Evolutionary conservation across 1,284 basidiomycete species (phyloP).

Genomic region (Sporisorium graminicola): DNA sequence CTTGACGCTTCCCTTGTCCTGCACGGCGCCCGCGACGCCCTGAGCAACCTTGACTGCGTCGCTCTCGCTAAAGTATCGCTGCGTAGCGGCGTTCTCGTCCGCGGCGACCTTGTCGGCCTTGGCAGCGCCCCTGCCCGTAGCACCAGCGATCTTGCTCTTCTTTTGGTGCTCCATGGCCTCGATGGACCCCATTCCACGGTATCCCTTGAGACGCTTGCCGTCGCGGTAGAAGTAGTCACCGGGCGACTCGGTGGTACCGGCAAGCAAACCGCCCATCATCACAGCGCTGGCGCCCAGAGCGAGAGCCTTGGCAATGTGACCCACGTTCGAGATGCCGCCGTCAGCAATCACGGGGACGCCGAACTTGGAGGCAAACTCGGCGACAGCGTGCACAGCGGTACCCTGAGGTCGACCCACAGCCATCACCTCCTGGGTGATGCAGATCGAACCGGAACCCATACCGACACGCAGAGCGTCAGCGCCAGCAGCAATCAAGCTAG

Average conservation of each 20-base stretch:
- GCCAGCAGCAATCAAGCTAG: conserved; percentile 90
- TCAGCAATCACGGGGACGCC: conserved; percentile 99
- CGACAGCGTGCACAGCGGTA: conserved; percentile 92
- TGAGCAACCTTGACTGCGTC: conserved; percentile 92
- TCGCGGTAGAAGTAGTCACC: conserved; percentile 99
- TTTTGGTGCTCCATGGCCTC: conserved; percentile 69
- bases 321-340: conserved; percentile 94
- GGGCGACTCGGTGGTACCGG: conserved; percentile 95
- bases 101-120: conserved; percentile 73
- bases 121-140: conserved; percentile 71
- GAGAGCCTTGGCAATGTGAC: conserved; percentile 97
- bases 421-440: conserved; percentile 99
- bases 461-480: conserved; percentile 94
- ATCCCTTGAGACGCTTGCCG: conserved; percentile 97
- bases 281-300: conserved; percentile 93
- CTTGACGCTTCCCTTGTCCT: conserved; percentile 94
- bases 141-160: conserved; percentile 62
- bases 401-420: conserved; percentile 99
- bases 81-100: conserved; percentile 87
- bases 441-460: conserved; percentile 98
- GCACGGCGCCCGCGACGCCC: conserved; percentile 95
- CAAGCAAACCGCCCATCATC: conserved; percentile 98
- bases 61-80: conserved; percentile 95
- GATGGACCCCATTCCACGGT: conserved; percentile 94
- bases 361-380: conserved; percentile 92